Conservation (phyloP, 1,284 basidiomycete species). For the Ceratobasidium sp. region DNA sequence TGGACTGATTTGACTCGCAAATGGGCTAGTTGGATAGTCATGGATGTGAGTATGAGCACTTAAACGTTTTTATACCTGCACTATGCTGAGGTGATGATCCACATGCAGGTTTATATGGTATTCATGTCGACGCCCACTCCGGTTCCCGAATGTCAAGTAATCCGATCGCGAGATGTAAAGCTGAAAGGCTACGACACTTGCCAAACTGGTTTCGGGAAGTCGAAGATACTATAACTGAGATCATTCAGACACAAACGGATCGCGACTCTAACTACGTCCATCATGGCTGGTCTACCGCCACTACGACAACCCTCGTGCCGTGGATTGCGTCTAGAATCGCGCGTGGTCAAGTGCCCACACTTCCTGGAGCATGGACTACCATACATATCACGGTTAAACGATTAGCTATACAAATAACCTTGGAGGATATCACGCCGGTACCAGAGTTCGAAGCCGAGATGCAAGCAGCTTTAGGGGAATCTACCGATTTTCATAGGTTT, state of each 20-base stretch:
- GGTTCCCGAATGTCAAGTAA: neutral
- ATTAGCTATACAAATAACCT: neutral
- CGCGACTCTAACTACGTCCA: slow-evolving; percentile 15
- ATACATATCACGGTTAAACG: neutral
- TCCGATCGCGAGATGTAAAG: neutral
- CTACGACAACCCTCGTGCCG: neutral
- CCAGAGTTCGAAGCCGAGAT: slow-evolving; percentile 10
- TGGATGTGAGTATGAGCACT: neutral
- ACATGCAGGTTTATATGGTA: slow-evolving; percentile 4
- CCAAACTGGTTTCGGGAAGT: neutral
- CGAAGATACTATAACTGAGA: neutral
- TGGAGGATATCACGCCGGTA: neutral
- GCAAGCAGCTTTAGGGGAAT: neutral
- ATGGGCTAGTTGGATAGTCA: neutral
- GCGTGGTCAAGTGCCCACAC: neutral
- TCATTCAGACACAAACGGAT: slow-evolving; percentile 1
- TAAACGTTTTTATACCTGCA: too few species aligned
- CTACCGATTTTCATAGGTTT: slow-evolving; percentile 22
- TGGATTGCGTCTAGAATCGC: slow-evolving; percentile 16
- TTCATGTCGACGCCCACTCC: neutral
- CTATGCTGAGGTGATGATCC: too few species aligned
- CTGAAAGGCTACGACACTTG: neutral
- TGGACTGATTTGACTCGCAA: neutral
- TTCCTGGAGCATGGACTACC: neutral
- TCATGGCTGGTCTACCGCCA: slow-evolving; percentile 22